Base-by-base conservation (phyloP, 768 basidiomycete genomes). In the Calocera cornea region DNA sequence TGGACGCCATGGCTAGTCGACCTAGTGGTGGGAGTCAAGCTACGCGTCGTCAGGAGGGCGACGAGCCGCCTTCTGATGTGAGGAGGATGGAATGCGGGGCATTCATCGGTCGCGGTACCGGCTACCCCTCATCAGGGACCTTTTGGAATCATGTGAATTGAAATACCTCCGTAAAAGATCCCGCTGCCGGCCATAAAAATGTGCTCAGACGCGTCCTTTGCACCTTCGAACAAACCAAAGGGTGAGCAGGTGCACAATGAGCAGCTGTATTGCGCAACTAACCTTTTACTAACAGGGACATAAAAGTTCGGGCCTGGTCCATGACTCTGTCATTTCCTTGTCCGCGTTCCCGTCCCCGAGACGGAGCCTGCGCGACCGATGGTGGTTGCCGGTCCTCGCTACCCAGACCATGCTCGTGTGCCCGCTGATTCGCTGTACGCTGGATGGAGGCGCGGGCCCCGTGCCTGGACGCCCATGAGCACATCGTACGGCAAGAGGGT, bases 271-370 rank as follows among this genome's bases (percentile, higher is more conserved):
- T 22, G 2, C 27, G 31, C 31, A 19, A 60, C 54, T 60, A 22
- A 60, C 31, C 14, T 33, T n/a, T 19, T 47, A 33, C 7, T 11
- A 29, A 29, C 22, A 60, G 54, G 54, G 54, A 60, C 54, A 60
- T 33, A 27, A 60, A 60, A 60, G 54, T 60, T 60, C 54, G 54
- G 54, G 54, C 54, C 31, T 60, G 54, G 54, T 50, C 49, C 49
- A 50, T 50, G 49, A 60, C 54, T 60, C 54, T 60, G 54, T 31
- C 54, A 31, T 60, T 60, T 60, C 54, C 54, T 60, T 60, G 54
- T 60, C 54, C 54, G 54, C 54, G 54, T 60, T 60, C 54, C 54
- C 54, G 54, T 60, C 54, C 54, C 54, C 54, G 31, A 60, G 54
- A 60, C 54, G 54, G 54, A 60, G 24, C 54, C 54, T 60, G 54